phyloP scores from a whole-genome alignment of 805 yeast genomes.

The Yamadazyma nakazawae region DNA sequence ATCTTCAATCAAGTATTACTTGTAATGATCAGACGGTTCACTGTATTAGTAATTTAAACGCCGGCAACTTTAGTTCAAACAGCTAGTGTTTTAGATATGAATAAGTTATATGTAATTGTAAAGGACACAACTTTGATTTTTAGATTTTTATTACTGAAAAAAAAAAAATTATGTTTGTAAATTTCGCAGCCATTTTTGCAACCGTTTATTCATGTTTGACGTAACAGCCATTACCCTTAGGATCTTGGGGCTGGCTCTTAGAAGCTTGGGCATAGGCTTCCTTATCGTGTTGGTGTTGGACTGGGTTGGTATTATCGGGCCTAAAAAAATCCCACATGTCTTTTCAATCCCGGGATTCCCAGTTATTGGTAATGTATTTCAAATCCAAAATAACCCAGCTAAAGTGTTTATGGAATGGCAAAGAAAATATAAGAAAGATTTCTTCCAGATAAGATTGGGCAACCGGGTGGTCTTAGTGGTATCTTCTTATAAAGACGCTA shows the following conservation, averaged over 20 bases:
- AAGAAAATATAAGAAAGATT: constrained; percentile 33
- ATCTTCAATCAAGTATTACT: constrained; percentile 3
- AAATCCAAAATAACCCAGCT: constrained; percentile 49
- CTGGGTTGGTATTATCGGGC: neutral
- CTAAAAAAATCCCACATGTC: constrained; percentile 14
- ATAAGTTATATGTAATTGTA: neutral
- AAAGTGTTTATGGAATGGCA: constrained; percentile 45
- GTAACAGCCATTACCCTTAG: neutral
- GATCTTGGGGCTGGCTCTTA: neutral
- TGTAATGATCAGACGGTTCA: constrained; percentile 12
- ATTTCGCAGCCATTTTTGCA: constrained; percentile 3
- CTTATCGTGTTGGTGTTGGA: neutral
- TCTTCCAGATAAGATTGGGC: constrained; percentile 67
- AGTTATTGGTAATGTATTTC: constrained; percentile 48
- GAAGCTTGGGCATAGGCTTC: neutral
- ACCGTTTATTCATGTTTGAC: neutral
- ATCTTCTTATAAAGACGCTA: constrained; percentile 57
- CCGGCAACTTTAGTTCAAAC: constrained; percentile 14
- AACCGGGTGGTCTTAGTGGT: constrained; percentile 55
- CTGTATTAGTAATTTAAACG: constrained; percentile 11
- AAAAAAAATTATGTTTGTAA: neutral
- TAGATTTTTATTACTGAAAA: neutral
- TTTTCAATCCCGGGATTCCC: constrained; percentile 48
- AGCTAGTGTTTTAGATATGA: constrained; percentile 2
- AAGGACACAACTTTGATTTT: too few species aligned